Evolutionary conservation across 352 stramenopile genomes (phyloP).

Genomic region (Phytophthora pinifolia): DNA sequence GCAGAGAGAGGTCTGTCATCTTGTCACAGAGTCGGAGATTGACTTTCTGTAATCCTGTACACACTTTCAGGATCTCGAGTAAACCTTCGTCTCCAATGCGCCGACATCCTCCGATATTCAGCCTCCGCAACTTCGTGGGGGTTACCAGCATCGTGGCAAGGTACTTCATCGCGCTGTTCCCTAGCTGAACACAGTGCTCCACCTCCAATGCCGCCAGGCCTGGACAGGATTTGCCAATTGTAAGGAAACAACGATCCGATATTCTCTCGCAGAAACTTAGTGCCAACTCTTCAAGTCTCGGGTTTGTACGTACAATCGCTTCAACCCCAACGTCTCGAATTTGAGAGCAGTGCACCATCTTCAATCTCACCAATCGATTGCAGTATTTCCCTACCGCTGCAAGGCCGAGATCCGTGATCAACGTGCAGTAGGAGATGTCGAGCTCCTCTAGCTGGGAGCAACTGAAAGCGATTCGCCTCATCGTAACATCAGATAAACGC

Average conservation of each 20-base stretch:
- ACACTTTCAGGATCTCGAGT: constrained; percentile 58
- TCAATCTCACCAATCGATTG: constrained; percentile 49
- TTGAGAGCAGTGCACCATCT: constrained; percentile 57
- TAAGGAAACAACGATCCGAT: constrained; percentile 62
- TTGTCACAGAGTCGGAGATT: constrained; percentile 82
- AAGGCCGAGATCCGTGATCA: constrained; percentile 62
- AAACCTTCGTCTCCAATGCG: constrained; percentile 82
- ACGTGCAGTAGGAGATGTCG: constrained; percentile 69
- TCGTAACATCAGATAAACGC: constrained; percentile 38
- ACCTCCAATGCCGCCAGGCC: constrained; percentile 47
- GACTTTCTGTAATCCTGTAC: constrained; percentile 59
- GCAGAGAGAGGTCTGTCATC: constrained; percentile 78
- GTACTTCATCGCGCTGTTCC: constrained; percentile 53
- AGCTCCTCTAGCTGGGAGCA: constrained; percentile 76
- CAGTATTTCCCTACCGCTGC: constrained; percentile 53
- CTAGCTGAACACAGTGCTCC: constrained; percentile 67
- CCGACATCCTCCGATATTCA: constrained; percentile 82
- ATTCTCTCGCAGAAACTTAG: constrained; percentile 70
- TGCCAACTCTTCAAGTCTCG: constrained; percentile 52
- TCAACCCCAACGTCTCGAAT: constrained; percentile 83
- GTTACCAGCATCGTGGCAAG: constrained; percentile 47
- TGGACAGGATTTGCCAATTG: constrained; percentile 49
- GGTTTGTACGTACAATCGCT: constrained; percentile 49
- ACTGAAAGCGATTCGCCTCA: constrained; percentile 41
- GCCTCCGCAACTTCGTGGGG: constrained; percentile 46